Evolutionary conservation across 2,329 filamentous ascomycete genomes (phyloP), one percentile per base, ranked within the genome.

Genomic region (Paecilomyces dactylethromorphus): DNA sequence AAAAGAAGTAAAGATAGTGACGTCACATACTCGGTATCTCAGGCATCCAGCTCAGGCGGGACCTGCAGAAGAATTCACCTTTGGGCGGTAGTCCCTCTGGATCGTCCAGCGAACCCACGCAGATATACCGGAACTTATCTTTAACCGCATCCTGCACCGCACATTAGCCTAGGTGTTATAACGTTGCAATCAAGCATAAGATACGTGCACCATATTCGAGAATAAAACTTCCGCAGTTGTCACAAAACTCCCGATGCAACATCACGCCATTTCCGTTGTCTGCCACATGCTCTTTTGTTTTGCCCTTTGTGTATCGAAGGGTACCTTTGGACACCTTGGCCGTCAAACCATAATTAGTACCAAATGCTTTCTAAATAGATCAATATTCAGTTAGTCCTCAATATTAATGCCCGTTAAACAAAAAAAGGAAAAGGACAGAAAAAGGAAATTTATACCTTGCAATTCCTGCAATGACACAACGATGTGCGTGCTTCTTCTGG

Each of bases 21-120:
- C 3, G n/a, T 8, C 10, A 64, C 76, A 63, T 64, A 79, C 78
- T 71, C 45, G 73, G 73, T 54, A 81, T 71, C 64, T 79, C 76
- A 2, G 79, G 79, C 78, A 82, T 82, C 82, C 82, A 84, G 1
- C 63, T 68, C 4, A 75, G 71, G 58, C 79, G 70, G 45, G 72
- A 66, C 56, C 74, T 80, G 66, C 80, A 82, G 62, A 82, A 84
- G 69, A 84, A 84, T 62, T 84, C 81, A 0, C 81, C 81, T 63
- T 82, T 83, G 0, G 81, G 81, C 5, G 79, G 78, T 10, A 83
- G 66, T 55, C 69, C 73, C 13, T 79, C 78, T 0, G 77, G 78
- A 21, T 81, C 73, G 58, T 84, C 81, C 3, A 84, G 68, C 0
- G 80, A 80, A 1, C 82, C 81, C 49, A 81, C 77, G 18, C 76